A percentile compares a stretch with the other conserved stretches of the same genome.
Evolutionary conservation across 495 filamentous ascomycete genomes (phyloP).

Genomic region (Hypoxylon trugodes): DNA sequence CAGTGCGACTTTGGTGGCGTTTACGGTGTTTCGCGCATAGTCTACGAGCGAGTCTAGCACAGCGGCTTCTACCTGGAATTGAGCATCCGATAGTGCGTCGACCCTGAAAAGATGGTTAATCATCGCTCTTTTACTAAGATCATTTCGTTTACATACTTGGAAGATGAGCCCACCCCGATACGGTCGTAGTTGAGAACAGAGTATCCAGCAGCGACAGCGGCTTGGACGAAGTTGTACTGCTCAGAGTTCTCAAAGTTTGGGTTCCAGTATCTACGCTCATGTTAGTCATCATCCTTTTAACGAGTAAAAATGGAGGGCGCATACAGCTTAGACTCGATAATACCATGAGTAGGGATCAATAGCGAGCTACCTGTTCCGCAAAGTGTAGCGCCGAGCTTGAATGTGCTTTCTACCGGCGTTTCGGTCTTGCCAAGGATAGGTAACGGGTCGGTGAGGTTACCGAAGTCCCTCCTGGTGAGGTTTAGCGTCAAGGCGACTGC

Average conservation of each 20-base stretch:
- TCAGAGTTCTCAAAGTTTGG: constrained; percentile 43
- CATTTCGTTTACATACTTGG: constrained; percentile 43
- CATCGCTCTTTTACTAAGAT: neutral
- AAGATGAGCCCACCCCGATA: constrained; percentile 65
- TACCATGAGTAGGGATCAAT: constrained; percentile 39
- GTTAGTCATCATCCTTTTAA: neutral
- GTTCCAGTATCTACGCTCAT: constrained; percentile 26
- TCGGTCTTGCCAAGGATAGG: constrained; percentile 26
- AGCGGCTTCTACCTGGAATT: constrained; percentile 42
- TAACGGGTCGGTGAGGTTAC: constrained; percentile 16
- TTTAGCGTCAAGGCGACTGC: constrained; percentile 36
- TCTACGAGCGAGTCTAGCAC: constrained; percentile 39
- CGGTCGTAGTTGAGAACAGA: constrained; percentile 65
- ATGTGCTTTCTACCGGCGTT: constrained; percentile 30
- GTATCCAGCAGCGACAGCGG: constrained; percentile 60
- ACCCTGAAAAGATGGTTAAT: constrained; percentile 9
- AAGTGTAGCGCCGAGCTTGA: constrained; percentile 35
- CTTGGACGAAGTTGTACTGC: constrained; percentile 64
- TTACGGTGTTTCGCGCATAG: constrained; percentile 27
- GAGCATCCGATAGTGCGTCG: constrained; percentile 32
- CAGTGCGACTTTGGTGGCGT: constrained; percentile 39
- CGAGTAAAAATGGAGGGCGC: neutral
- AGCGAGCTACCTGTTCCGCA: constrained; percentile 36
- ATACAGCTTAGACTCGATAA: constrained; percentile 43
- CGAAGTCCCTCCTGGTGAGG: constrained; percentile 37